A percentile compares a stretch with the other conserved stretches of the same genome.
Evolutionary conservation across 1,284 basidiomycete genomes (phyloP).

Genomic region (Puccinia hordei): DNA sequence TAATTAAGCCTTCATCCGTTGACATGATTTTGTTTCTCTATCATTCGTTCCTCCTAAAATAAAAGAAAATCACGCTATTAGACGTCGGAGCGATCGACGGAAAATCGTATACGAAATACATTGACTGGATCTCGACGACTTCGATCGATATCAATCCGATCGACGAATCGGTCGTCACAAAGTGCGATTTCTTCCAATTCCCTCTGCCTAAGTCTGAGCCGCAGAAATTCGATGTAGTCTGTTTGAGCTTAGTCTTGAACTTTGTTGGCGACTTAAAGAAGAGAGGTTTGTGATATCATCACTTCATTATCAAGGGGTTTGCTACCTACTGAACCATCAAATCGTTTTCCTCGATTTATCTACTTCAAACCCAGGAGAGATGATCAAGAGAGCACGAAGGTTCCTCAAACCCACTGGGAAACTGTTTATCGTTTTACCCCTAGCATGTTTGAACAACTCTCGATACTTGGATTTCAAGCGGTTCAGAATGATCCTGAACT

Average conservation of each 20-base stretch:
- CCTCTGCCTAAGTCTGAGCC: conserved; percentile 51
- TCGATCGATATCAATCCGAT: conserved; percentile 61
- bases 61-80: conserved; percentile 56
- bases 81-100: conserved; percentile 61
- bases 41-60: not conserved
- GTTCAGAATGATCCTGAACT: conserved; percentile 57
- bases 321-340: not conserved
- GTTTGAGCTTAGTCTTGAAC: conserved; percentile 61
- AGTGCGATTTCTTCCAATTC: conserved; percentile 60
- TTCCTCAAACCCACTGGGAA: conserved; percentile 57
- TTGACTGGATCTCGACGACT: conserved; percentile 58
- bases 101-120: conserved; percentile 59
- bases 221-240: conserved; percentile 59
- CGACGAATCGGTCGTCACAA: conserved; percentile 57
- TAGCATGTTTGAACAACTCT: conserved; percentile 59
- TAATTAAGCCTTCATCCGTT: conserved; percentile 48
- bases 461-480: conserved; percentile 60
- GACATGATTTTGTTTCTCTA: not conserved
- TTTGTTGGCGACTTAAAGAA: conserved; percentile 60
- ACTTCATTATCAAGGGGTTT: not conserved
- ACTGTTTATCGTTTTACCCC: conserved; percentile 61
- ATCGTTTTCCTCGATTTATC: not conserved
- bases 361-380: conserved; percentile 37
- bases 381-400: conserved; percentile 55
- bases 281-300: conserved; percentile 54